These are phyloP conservation scores for Malassezia dermatis DNA, from an alignment of 1,284 basidiomycete genomes.

Conservation along the genomic window DNA sequence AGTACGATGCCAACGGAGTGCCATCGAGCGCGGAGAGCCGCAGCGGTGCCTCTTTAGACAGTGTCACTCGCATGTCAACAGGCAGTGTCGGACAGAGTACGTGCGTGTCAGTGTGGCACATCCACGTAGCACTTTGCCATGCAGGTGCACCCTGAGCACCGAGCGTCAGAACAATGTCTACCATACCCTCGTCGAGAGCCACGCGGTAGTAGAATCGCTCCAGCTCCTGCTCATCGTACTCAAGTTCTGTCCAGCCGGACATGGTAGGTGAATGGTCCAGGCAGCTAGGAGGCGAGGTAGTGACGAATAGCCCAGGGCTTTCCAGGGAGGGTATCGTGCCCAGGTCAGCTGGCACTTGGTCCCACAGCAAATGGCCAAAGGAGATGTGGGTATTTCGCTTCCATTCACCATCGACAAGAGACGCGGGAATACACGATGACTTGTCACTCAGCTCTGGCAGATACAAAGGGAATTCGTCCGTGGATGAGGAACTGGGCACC, in stretches of 20 bases:
- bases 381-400: background rate
- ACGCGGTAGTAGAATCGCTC: background rate
- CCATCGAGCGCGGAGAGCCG: background rate
- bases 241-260: background rate
- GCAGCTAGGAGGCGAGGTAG: constrained; percentile 1
- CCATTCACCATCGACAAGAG: constrained; percentile 2
- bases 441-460: background rate
- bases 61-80: constrained; percentile 1
- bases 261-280: background rate
- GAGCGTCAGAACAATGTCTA: background rate
- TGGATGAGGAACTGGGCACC: background rate
- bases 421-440: background rate
- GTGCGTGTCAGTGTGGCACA: background rate
- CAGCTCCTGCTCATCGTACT: background rate
- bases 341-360: background rate
- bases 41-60: background rate
- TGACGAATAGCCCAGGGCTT: background rate
- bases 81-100: constrained; percentile 5
- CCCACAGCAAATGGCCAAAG: constrained; percentile 10
- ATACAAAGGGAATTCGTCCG: background rate
- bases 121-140: background rate
- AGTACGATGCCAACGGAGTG: background rate
- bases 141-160: background rate
- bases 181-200: background rate
- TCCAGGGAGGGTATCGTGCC: background rate